Base-by-base conservation (phyloP, 805 yeast genomes). In the Candida vartiovaarae region DNA sequence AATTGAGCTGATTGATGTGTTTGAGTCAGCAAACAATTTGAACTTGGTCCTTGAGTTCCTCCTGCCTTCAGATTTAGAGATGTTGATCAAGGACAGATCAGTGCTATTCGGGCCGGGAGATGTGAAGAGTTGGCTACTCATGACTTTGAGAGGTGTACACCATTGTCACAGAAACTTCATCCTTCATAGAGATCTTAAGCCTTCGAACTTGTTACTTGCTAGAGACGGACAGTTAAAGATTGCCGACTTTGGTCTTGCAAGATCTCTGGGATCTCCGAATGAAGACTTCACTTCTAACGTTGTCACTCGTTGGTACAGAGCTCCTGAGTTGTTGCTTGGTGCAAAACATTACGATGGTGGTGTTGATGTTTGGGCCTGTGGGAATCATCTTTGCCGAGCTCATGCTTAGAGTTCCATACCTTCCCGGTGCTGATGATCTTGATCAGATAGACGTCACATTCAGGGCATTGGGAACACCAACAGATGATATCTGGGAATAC, bases 191-290 rank as follows among this genome's bases (percentile, higher is more conserved):
- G 98, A 91, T 69, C 71, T 91, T 53, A 91, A 91, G 61, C 98
- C 98, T 10, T 87, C 86, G 61, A 93, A 93, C 64, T 71, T 93
- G 66, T 68, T 93, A 43, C 67, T 93, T 32, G 84, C 96, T 0
- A 93, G 95, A 0, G 77, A 76, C 47, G 99, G 99, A 1, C 80
- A 84, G 50, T 70, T 93, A 47, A 93, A 93, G 61, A 74, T 93
- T 48, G 99, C 99, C 3, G 99, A 93, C 86, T 93, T 93, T 68
- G 99, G 99, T 52, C 70, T 91, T 37, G 98, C 98, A 0, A 69
- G 99, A 49, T 76, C 90, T 3, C 68, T 87, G 45, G 91, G 95
- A 0, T 72, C 82, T 25, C 86, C 90, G 0, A 77, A 79, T 46
- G 93, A 84, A 50, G 76, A 73, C 37, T 68, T 93, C 61, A 86